Percentiles rank a stretch among this genome's conserved stretches.
Conservation (phyloP, 345 rosid species). For the Firmiana major region DNA sequence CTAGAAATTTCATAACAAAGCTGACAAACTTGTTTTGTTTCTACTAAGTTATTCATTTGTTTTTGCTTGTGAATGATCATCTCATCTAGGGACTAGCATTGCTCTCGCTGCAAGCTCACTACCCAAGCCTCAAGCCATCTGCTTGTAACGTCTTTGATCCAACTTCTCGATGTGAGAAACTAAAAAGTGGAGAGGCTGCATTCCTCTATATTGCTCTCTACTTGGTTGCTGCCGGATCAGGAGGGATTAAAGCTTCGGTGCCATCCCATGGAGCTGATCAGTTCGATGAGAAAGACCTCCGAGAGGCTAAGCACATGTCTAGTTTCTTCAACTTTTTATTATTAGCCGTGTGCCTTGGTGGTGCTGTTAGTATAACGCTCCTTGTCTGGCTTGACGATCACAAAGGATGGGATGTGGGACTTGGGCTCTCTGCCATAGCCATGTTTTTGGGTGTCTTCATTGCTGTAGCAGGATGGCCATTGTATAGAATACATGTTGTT, state of each 20-base stretch:
- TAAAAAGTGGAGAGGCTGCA: conserved; percentile 19
- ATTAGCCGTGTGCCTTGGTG: conserved; percentile 38
- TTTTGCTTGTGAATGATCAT: background rate
- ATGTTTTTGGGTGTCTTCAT: conserved; percentile 31
- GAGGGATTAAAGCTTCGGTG: conserved; percentile 48
- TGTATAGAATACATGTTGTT: conserved; percentile 37
- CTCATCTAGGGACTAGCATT: conserved; percentile 38
- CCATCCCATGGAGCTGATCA: conserved; percentile 65
- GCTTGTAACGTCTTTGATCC: conserved; percentile 36
- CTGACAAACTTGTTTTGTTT: background rate
- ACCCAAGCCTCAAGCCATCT: conserved; percentile 41
- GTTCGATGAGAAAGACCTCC: conserved; percentile 45
- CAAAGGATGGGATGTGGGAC: conserved; percentile 61
- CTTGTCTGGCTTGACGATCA: conserved; percentile 52
- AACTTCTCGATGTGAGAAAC: conserved; percentile 35
- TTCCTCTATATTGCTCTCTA: conserved; percentile 42
- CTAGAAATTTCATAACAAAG: background rate
- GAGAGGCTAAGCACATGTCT: conserved; percentile 47
- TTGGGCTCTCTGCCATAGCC: conserved; percentile 29
- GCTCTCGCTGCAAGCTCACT: conserved; percentile 53
- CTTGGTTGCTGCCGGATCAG: conserved; percentile 45
- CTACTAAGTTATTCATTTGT: background rate
- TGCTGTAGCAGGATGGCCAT: conserved; percentile 37
- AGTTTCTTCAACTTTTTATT: conserved; percentile 50
- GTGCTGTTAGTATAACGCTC: conserved; percentile 40